Evolutionary conservation across 495 filamentous ascomycete genomes (phyloP), one percentile per base, ranked within the genome.

Genomic region (Talaromyces stipitatus): DNA sequence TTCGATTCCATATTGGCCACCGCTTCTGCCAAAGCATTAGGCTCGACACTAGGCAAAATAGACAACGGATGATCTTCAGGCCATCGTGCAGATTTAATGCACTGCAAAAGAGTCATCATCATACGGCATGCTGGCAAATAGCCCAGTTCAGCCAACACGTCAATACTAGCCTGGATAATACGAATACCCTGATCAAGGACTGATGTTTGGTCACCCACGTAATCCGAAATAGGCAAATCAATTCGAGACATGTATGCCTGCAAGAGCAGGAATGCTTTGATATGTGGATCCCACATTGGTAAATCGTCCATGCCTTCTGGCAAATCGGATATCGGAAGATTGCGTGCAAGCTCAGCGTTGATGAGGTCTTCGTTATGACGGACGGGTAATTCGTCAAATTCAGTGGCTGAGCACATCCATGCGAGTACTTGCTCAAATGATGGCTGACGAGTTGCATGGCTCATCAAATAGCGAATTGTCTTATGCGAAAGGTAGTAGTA

Each of bases 401-500:
- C 94, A 12, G 87, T 91, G 8, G 94, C 95, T 50, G 82, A 82
- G 58, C 84, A 94, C 86, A 97, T 92, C 94, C 92, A 97, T 36
- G 84, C 81, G 0, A 97, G 75, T 1, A 86, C 90, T 61, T 97
- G 90, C n/a, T 85, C 78, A 68, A 97, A 95, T 8, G 78, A 82
- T 2, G 91, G 91, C 18, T 85, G 72, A 4, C 81, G 81, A 61
- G 90, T 95, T 46, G 90, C 89, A 59, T 90, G 79, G 32, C 78
- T 75, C 60, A 89, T 78, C 3, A 98, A 77, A 60, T 89, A 84
- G 1, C 94, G 87, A 61, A 99, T 91, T 6, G 95, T 97, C 68
- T 90, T 90, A 71, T 99, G 94, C 0, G 91, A 92, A 26, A 99
- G 84, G 66, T 99, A 99, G 77, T 99, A 99, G 75, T 99, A 99